Evolutionary conservation across 768 basidiomycete genomes (phyloP).

Genomic region (Suillus fuscotomentosus): DNA sequence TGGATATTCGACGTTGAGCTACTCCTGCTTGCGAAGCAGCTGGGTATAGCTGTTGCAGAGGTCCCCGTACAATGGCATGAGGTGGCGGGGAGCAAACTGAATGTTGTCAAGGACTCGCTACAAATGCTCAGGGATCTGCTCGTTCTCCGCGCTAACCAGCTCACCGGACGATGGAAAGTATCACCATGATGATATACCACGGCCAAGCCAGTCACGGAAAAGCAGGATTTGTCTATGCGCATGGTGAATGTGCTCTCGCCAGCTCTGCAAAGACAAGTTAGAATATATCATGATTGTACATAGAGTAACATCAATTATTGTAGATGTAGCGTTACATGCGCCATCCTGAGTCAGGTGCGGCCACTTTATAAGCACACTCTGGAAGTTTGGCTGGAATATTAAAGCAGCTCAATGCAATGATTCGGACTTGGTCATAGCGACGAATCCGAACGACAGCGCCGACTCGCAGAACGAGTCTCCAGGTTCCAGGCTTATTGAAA

Average conservation of each 20-base stretch:
- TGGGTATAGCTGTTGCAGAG: constrained; percentile 77
- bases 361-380: not conserved
- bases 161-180: constrained; percentile 73
- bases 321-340: not conserved
- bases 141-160: constrained; percentile 78
- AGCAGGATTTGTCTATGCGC: not conserved
- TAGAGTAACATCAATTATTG: not conserved
- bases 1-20: constrained; percentile 99
- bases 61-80: constrained; percentile 94
- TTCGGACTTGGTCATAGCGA: not conserved
- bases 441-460: not conserved
- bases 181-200: constrained; percentile 21
- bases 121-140: constrained; percentile 90
- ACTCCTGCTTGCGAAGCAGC: constrained; percentile 77
- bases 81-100: constrained; percentile 89
- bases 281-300: not conserved
- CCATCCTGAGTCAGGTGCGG: not conserved
- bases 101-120: constrained; percentile 78
- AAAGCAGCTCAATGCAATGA: not conserved
- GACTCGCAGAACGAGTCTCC: no score
- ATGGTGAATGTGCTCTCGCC: not conserved
- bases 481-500: no score
- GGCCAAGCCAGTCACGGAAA: not conserved
- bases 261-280: not conserved
- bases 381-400: not conserved